Evolutionary conservation across 2,329 filamentous ascomycete species (phyloP).

Genomic region (Parastagonospora nodorum): DNA sequence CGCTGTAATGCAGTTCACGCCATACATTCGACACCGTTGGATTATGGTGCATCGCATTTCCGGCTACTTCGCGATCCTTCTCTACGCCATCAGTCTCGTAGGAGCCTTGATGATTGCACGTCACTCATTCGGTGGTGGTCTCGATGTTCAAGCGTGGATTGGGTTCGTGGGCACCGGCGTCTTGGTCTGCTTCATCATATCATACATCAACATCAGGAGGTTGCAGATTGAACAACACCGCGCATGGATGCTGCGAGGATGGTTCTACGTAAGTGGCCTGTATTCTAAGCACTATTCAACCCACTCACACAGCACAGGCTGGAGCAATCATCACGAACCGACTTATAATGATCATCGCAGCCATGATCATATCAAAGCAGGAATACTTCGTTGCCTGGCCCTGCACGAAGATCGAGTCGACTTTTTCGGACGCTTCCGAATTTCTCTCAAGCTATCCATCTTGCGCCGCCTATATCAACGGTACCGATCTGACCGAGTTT

Average conservation of each 20-base stretch:
- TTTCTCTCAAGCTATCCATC: slow-evolving; percentile 48
- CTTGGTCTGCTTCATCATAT: slow-evolving; percentile 51
- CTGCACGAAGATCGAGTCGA: slow-evolving; percentile 58
- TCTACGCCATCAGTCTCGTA: slow-evolving; percentile 54
- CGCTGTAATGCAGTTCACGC: slow-evolving; percentile 50
- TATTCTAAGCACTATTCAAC: neutral
- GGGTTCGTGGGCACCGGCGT: slow-evolving; percentile 55
- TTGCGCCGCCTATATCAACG: slow-evolving; percentile 52
- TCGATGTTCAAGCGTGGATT: slow-evolving; percentile 55
- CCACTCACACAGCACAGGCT: slow-evolving; percentile 40
- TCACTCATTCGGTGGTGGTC: slow-evolving; percentile 59
- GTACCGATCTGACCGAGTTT: slow-evolving; percentile 22
- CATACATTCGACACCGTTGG: slow-evolving; percentile 52
- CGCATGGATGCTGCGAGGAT: slow-evolving; percentile 36
- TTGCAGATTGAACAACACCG: slow-evolving; percentile 58
- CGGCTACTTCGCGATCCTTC: slow-evolving; percentile 60
- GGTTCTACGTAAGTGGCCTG: slow-evolving; percentile 29
- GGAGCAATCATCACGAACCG: slow-evolving; percentile 59
- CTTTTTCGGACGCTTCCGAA: slow-evolving; percentile 18
- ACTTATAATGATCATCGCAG: slow-evolving; percentile 53
- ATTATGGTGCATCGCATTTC: slow-evolving; percentile 64
- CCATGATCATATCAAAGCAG: slow-evolving; percentile 46
- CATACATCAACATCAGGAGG: slow-evolving; percentile 62
- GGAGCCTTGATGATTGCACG: slow-evolving; percentile 61
- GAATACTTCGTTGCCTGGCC: slow-evolving; percentile 46